Conservation (phyloP, 2,329 filamentous ascomycete species). For the Pyrenophora tritici-repentis region DNA sequence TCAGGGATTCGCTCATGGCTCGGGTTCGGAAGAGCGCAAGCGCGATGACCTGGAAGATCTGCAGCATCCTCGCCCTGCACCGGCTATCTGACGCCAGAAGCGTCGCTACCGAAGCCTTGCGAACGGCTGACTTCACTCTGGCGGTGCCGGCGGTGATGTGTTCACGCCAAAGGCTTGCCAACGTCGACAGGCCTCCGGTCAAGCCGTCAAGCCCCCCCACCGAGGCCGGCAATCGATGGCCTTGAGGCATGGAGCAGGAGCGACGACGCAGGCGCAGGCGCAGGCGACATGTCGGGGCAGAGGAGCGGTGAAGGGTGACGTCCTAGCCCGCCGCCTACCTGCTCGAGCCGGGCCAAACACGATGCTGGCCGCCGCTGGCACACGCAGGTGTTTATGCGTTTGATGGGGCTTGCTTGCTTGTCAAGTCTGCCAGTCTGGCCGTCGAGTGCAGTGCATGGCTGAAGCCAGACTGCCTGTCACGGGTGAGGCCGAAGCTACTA, state of each 20-base stretch:
- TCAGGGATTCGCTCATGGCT: conserved; percentile 43
- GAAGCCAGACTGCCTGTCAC: conserved; percentile 2
- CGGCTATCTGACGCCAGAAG: conserved; percentile 43
- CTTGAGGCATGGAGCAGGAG: conserved; percentile 4
- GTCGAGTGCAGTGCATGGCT: background rate
- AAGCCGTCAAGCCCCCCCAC: conserved; percentile 16
- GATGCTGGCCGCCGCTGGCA: conserved; percentile 14
- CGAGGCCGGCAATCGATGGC: conserved; percentile 18
- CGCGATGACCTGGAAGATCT: conserved; percentile 50
- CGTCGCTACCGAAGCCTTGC: conserved; percentile 45
- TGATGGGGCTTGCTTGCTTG: conserved; percentile 20
- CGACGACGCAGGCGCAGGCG: conserved; percentile 17
- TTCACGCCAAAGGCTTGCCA: conserved; percentile 36
- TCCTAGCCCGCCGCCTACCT: conserved; percentile 23
- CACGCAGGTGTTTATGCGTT: conserved; percentile 23
- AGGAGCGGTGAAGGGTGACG: conserved; percentile 41
- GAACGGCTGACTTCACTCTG: conserved; percentile 45
- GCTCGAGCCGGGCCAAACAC: conserved; percentile 24
- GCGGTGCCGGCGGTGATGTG: conserved; percentile 46
- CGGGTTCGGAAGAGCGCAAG: conserved; percentile 40
- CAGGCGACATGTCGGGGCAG: conserved; percentile 14
- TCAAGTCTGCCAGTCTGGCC: background rate
- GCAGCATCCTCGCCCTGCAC: conserved; percentile 44
- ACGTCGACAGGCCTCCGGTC: conserved; percentile 19
- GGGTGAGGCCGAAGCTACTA: too few relatives aligned